Conservation (phyloP, 352 stramenopile genomes). For the Pythium chondricola region DNA sequence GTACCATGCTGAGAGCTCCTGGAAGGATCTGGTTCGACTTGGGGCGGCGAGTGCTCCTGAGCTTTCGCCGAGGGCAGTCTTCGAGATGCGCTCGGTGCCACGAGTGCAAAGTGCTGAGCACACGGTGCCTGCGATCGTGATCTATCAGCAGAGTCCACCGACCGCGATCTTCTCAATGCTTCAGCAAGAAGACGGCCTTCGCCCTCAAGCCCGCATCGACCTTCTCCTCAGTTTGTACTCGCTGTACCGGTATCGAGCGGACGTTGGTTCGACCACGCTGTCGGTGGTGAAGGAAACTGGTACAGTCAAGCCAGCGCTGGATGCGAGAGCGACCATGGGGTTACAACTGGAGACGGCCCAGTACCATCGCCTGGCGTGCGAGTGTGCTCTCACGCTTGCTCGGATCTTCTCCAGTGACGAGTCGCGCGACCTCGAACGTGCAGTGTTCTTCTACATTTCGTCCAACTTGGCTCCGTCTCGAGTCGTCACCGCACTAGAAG, state of each 20-base stretch:
- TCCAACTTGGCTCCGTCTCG: constrained; percentile 54
- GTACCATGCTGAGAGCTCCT: neutral
- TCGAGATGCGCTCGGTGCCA: constrained; percentile 36
- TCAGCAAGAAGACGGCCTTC: constrained; percentile 5
- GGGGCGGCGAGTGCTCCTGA: constrained; percentile 35
- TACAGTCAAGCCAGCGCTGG: constrained; percentile 9
- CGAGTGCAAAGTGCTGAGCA: neutral
- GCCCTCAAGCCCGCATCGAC: constrained; percentile 50
- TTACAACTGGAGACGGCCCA: constrained; percentile 67
- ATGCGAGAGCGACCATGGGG: constrained; percentile 18
- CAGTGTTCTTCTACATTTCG: constrained; percentile 63
- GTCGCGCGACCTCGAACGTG: constrained; percentile 52
- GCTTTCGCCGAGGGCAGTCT: constrained; percentile 41
- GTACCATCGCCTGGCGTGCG: constrained; percentile 65
- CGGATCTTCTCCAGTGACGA: constrained; percentile 45
- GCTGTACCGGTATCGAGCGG: constrained; percentile 78
- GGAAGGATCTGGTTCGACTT: constrained; percentile 31
- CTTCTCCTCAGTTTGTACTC: constrained; percentile 78
- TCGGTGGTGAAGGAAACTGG: constrained; percentile 1
- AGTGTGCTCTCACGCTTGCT: constrained; percentile 60
- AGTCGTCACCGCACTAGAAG: constrained; percentile 50
- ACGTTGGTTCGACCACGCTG: constrained; percentile 36
- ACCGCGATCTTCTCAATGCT: constrained; percentile 65
- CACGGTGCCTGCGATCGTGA: constrained; percentile 20
- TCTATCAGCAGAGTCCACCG: constrained; percentile 74